Conservation (phyloP, 768 basidiomycete species). For the Tylopilus intermedius region DNA sequence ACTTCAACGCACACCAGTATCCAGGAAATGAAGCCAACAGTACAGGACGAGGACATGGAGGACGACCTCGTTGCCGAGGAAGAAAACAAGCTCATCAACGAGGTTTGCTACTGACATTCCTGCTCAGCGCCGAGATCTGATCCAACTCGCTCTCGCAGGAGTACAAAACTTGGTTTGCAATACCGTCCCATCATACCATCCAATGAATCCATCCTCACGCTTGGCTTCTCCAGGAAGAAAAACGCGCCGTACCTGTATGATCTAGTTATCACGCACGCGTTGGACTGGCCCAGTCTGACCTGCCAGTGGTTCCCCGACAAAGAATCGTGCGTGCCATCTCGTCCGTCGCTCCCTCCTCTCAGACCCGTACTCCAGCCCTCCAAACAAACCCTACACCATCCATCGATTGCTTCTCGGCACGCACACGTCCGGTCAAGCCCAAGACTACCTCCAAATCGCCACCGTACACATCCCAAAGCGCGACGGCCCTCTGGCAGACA, state of each 20-base stretch:
- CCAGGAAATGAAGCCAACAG: slow-evolving; percentile 42
- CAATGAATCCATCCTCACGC: background rate
- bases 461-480: slow-evolving; percentile 90
- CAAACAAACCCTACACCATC: slow-evolving; percentile 89
- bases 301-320: slow-evolving; percentile 99
- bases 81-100: slow-evolving; percentile 84
- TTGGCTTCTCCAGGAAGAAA: slow-evolving; percentile 65
- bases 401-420: slow-evolving; percentile 95
- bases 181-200: slow-evolving; percentile 2
- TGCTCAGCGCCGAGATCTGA: slow-evolving; percentile 7
- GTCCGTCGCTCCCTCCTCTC: background rate
- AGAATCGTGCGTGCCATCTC: slow-evolving; percentile 63
- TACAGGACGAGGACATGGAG: slow-evolving; percentile 60
- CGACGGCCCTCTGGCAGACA: slow-evolving; percentile 62
- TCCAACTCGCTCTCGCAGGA: slow-evolving; percentile 43
- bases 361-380: slow-evolving; percentile 50
- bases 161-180: slow-evolving; percentile 75
- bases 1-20: background rate
- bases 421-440: slow-evolving; percentile 91
- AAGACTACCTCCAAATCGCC: slow-evolving; percentile 95
- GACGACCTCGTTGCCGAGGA: slow-evolving; percentile 80
- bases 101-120: slow-evolving; percentile 43
- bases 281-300: slow-evolving; percentile 97
- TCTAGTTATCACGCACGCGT: slow-evolving; percentile 92
- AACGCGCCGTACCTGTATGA: slow-evolving; percentile 98